Evolutionary conservation across 2,329 filamentous ascomycete species (phyloP).

Genomic region (Xylariaceae sp.): DNA sequence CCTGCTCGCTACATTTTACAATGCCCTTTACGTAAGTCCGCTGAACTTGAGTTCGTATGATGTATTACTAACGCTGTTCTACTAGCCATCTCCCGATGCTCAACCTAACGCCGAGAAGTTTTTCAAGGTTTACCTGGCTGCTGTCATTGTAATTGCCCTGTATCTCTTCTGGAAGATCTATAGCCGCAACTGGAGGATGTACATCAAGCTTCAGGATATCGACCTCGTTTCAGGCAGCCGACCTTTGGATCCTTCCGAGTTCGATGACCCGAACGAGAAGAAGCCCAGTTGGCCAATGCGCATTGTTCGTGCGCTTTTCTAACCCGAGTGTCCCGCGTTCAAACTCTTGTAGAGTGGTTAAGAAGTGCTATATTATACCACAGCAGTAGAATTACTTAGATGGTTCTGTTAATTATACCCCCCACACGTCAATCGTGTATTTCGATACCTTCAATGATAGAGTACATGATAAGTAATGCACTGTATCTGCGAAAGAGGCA

Average conservation of each 20-base stretch:
- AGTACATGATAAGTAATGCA: too few relatives aligned
- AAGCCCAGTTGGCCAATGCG: constrained; percentile 11
- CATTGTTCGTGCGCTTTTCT: constrained; percentile 15
- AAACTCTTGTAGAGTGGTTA: too few relatives aligned
- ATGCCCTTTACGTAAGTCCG: constrained; percentile 51
- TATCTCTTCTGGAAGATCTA: constrained; percentile 66
- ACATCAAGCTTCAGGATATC: constrained; percentile 55
- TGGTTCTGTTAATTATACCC: too few relatives aligned
- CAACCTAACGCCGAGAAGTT: constrained; percentile 44
- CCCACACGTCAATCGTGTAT: too few relatives aligned
- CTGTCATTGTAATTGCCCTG: constrained; percentile 51
- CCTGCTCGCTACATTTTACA: constrained; percentile 69
- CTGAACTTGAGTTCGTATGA: too few relatives aligned
- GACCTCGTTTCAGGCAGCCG: constrained; percentile 59
- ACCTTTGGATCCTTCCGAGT: constrained; percentile 48
- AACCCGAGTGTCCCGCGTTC: not conserved
- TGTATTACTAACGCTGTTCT: constrained; percentile 8
- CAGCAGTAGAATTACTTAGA: too few relatives aligned
- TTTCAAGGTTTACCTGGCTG: constrained; percentile 57
- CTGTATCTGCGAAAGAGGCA: too few relatives aligned
- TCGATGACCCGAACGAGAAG: constrained; percentile 27
- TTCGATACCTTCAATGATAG: too few relatives aligned
- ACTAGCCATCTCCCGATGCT: constrained; percentile 32
- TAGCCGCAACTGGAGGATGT: constrained; percentile 48
- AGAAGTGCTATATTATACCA: too few relatives aligned